Conservation (phyloP, 345 rosid species). For the Abelmoschus esculentus region DNA sequence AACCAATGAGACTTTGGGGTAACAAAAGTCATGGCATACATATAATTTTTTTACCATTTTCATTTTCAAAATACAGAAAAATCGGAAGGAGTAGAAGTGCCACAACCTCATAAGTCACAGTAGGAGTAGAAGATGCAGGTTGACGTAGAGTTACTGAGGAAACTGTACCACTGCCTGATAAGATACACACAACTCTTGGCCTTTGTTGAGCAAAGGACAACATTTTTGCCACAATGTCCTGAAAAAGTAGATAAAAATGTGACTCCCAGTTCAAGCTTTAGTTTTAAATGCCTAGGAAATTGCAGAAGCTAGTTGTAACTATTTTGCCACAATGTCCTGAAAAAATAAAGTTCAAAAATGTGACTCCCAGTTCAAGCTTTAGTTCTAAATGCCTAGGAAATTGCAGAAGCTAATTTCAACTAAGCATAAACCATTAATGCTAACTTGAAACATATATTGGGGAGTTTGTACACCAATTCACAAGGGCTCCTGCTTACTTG, state of each 20-base stretch:
- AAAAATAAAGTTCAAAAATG: conserved; percentile 3
- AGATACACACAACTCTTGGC: conserved; percentile 82
- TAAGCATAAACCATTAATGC: background rate
- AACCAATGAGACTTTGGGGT: background rate
- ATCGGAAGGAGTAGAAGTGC: conserved; percentile 10
- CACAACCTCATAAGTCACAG: conserved; percentile 69
- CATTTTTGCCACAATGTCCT: conserved; percentile 84
- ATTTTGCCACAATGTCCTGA: conserved; percentile 84
- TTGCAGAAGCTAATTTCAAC: background rate
- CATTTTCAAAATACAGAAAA: background rate
- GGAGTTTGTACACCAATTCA: background rate
- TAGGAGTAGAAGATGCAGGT: conserved; percentile 58
- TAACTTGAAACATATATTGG: background rate
- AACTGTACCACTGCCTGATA: conserved; percentile 87
- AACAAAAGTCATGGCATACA: background rate
- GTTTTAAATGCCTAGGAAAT: background rate
- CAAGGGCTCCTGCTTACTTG: conserved; percentile 4
- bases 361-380: background rate
- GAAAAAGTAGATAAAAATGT: conserved; percentile 8
- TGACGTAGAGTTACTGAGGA: conserved; percentile 79
- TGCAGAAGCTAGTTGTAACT: too few relatives aligned
- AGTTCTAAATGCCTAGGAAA: background rate
- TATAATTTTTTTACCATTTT: background rate
- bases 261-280: background rate
- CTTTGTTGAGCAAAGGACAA: conserved; percentile 79